Evolutionary conservation across 2,329 filamentous ascomycete genomes (phyloP).

Genomic region (Leptographium galeiforme): DNA sequence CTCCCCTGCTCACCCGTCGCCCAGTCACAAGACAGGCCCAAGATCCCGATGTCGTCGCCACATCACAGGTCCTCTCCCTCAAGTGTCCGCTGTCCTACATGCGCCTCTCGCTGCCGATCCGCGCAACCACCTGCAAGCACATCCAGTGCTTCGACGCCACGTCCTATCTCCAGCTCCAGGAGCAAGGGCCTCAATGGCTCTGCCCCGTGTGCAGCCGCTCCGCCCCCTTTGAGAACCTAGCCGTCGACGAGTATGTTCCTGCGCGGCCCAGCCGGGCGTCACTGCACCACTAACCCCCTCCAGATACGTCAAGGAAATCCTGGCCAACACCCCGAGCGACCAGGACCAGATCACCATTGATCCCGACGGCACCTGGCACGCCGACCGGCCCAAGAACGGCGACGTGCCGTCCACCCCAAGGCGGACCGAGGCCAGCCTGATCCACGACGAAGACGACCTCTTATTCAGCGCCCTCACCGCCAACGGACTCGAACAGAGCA

Average conservation of each 20-base stretch:
- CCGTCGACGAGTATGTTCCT: slow-evolving; percentile 64
- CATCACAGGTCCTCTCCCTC: slow-evolving; percentile 75
- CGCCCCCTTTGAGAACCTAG: slow-evolving; percentile 67
- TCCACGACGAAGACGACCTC: slow-evolving; percentile 32
- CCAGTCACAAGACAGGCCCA: slow-evolving; percentile 67
- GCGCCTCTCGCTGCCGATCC: slow-evolving; percentile 66
- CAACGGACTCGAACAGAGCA: neutral
- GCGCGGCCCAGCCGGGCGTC: too few species aligned
- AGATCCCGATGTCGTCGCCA: slow-evolving; percentile 81
- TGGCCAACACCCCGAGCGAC: slow-evolving; percentile 55
- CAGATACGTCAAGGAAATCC: slow-evolving; percentile 78
- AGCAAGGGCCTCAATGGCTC: slow-evolving; percentile 93
- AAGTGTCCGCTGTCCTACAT: slow-evolving; percentile 87
- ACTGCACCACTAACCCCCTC: slow-evolving; percentile 6
- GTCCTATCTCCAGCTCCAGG: slow-evolving; percentile 84
- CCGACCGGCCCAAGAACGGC: slow-evolving; percentile 14
- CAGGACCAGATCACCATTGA: slow-evolving; percentile 84
- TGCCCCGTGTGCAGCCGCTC: slow-evolving; percentile 86
- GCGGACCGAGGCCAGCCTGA: slow-evolving; percentile 10
- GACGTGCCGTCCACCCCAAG: slow-evolving; percentile 5
- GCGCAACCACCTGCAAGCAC: slow-evolving; percentile 69
- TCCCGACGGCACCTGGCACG: slow-evolving; percentile 65
- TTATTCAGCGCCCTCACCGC: neutral
- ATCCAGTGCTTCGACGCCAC: slow-evolving; percentile 91
- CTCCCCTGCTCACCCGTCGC: neutral